Conservation (phyloP, 108 stramenopile genomes). For the Thalassiosira profunda region DNA sequence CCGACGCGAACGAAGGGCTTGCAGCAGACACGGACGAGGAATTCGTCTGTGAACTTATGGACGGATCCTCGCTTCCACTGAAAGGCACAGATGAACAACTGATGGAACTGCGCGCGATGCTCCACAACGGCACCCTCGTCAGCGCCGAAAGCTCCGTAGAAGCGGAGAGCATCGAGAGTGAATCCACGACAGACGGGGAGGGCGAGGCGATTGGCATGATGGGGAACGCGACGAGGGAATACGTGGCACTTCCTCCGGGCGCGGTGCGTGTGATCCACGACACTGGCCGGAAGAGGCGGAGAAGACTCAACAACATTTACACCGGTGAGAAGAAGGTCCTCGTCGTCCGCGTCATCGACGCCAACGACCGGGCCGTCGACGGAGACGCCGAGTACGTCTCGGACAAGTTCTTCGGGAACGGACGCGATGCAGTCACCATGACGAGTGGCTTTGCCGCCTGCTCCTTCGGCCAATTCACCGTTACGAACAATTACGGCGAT, state of each 20-base stretch:
- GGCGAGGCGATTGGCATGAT: neutral
- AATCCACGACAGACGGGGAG: no score
- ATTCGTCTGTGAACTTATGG: conserved; percentile 25
- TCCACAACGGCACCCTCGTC: conserved; percentile 25
- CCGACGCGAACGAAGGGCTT: neutral
- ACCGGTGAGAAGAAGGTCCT: conserved; percentile 30
- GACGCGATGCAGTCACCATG: conserved; percentile 29
- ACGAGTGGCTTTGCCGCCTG: conserved; percentile 21
- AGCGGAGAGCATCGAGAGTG: neutral
- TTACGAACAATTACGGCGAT: conserved; percentile 11
- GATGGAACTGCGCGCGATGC: conserved; percentile 12
- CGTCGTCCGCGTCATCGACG: conserved; percentile 37
- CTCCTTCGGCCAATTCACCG: conserved; percentile 34
- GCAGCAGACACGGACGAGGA: conserved; percentile 17
- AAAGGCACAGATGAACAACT: conserved; percentile 27
- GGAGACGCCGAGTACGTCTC: conserved; percentile 14
- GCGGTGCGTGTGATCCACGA: conserved; percentile 2
- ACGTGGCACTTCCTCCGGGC: conserved; percentile 15
- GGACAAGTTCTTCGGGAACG: conserved; percentile 48
- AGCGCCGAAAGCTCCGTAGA: conserved; percentile 23
- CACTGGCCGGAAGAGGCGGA: neutral
- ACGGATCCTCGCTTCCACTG: conserved; percentile 19
- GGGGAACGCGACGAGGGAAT: neutral
- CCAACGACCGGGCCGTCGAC: conserved; percentile 11
- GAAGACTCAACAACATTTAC: neutral